Evolutionary conservation across 345 rosid genomes (phyloP), one percentile per base, ranked within the genome.

Genomic region (sweet orange (Citrus sinensis)): DNA sequence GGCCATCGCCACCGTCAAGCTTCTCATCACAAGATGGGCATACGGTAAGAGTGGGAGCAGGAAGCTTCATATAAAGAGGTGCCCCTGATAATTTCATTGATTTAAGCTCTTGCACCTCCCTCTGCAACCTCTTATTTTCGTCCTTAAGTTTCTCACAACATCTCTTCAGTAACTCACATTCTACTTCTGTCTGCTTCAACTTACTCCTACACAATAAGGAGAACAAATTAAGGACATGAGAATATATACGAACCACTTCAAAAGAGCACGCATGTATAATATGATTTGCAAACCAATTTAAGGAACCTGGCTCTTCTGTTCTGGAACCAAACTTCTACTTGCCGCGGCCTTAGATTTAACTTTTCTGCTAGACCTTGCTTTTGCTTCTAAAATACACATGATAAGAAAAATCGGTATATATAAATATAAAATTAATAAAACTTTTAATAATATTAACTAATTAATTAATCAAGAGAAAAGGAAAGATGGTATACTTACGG

Each of bases 241-340:
- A 25, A 25, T 39, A 46, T 46, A 13, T 3, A 46, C 51, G 24
- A 14, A 37, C 30, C 56, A 40, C 14, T 70, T 66, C 78, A 58
- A 80, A 42, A 77, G 73, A 49, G 32, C 59, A n/a, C 9, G 61
- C 65, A 78, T 66, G 24, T 9, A 32, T 72, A 59, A 39, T 49
- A 56, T 66, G 35, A 64, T 60, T 29, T 10, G 63, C 65, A 75
- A 39, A 11, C 24, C 35, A 73, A 55, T 46, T 46, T 46, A 46
- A 27, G n/a, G 69, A 73, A 92, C 96, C 96, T 88, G 78, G 96
- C 96, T 82, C 96, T 85, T 77, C 96, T 86, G 84, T 92, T 92
- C 65, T 92, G 96, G 82, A 92, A 92, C 96, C 96, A 92, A 32
- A 92, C 96, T 85, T 92, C 96, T 16, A 92, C 93, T 74, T 92